These are phyloP conservation scores for Lentinula sp. DNA, from an alignment of 768 basidiomycete genomes.

Conservation along the genomic window DNA sequence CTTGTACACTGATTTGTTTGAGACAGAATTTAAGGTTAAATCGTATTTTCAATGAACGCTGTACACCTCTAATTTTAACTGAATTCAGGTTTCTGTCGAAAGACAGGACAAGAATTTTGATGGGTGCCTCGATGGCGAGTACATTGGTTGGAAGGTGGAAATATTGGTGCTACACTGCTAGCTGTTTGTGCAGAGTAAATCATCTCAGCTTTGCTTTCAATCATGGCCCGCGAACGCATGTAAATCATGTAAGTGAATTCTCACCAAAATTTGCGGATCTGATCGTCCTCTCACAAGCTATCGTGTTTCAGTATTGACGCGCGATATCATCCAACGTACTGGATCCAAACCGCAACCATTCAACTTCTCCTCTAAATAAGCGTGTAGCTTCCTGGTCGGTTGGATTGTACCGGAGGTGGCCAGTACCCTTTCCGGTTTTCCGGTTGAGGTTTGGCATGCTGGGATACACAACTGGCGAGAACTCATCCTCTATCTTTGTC, in stretches of 20 bases:
- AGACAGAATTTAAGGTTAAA: background rate
- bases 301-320: background rate
- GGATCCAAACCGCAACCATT: background rate
- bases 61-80: background rate
- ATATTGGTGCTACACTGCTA: background rate
- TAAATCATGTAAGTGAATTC: background rate
- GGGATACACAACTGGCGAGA: background rate
- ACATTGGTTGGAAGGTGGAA: background rate
- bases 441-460: background rate
- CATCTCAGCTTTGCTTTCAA: background rate
- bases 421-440: background rate
- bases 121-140: background rate
- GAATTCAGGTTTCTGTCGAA: background rate
- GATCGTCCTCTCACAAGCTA: background rate
- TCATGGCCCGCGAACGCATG: background rate
- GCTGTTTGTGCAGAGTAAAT: background rate
- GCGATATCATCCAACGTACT: background rate
- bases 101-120: background rate
- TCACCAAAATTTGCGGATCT: background rate
- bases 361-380: background rate
- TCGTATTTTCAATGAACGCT: background rate
- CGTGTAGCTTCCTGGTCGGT: background rate
- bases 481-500: background rate
- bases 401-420: background rate
- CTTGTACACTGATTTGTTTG: background rate